Evolutionary conservation across 306 rosid species (phyloP).

Genomic region (Pyrus betulifolia): DNA sequence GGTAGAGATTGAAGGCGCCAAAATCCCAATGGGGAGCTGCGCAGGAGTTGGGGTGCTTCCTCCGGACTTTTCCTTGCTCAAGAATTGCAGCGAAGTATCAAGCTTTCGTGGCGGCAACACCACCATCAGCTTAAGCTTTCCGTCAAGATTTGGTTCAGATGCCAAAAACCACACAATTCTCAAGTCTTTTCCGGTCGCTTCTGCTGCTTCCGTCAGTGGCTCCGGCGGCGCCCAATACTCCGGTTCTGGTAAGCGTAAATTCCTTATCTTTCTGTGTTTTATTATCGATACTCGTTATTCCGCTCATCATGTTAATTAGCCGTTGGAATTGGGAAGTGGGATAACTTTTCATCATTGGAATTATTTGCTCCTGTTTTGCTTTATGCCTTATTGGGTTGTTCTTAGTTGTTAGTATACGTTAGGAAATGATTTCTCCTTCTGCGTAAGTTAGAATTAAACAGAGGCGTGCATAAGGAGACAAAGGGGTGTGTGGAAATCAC

Average conservation of each 20-base stretch:
- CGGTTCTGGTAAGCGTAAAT: constrained; percentile 20
- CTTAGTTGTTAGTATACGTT: constrained; percentile 1
- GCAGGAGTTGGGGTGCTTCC: constrained; percentile 14
- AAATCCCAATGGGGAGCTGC: constrained; percentile 5
- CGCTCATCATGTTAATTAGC: too few species aligned
- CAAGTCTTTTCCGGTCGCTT: constrained; percentile 29
- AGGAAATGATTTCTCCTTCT: too few species aligned
- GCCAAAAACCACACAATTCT: constrained; percentile 1
- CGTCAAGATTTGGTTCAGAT: constrained; percentile 7
- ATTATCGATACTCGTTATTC: too few species aligned
- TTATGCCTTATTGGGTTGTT: background rate
- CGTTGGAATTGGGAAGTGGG: background rate
- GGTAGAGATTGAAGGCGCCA: background rate
- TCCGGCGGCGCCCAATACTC: constrained; percentile 56
- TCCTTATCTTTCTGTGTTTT: background rate
- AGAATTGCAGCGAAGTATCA: constrained; percentile 3
- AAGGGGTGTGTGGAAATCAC: too few species aligned
- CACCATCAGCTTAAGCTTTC: constrained; percentile 6
- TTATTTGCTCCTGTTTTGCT: background rate
- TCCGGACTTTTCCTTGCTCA: constrained; percentile 17
- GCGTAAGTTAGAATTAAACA: too few species aligned
- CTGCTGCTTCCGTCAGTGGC: constrained; percentile 52
- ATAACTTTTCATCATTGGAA: background rate
- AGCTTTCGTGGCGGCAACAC: constrained; percentile 1
- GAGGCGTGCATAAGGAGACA: background rate